phyloP scores from a whole-genome alignment of 75 land plant genomes.

The Cunninghamia lanceolata region DNA sequence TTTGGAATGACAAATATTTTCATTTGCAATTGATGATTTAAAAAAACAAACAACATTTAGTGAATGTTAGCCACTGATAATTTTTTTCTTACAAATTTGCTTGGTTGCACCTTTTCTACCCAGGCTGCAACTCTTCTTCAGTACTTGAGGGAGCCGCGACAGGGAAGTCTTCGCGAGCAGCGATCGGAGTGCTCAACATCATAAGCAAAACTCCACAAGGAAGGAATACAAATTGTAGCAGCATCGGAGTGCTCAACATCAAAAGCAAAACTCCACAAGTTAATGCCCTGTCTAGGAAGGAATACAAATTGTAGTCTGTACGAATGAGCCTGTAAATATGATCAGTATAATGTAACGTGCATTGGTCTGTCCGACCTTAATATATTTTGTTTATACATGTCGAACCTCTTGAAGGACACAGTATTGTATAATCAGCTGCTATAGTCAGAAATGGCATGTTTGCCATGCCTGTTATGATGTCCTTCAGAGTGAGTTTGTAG shows the following conservation, averaged over 20 bases:
- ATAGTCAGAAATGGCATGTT: neutral
- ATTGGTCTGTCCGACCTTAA: neutral
- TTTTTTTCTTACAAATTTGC: neutral
- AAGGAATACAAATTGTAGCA: neutral
- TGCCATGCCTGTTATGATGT: neutral
- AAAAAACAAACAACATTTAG: neutral
- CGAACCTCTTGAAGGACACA: neutral
- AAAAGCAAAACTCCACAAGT: neutral
- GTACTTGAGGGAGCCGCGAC: conserved; percentile 6
- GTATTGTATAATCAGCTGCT: neutral
- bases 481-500: neutral
- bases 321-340: neutral
- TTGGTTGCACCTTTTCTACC: neutral
- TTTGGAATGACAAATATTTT: neutral
- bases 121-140: conserved; percentile 8
- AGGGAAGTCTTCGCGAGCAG: conserved; percentile 5
- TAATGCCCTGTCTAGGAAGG: neutral
- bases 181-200: neutral
- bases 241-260: neutral
- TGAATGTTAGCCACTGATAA: neutral
- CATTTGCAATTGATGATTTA: neutral
- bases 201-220: neutral
- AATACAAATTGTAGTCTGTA: neutral
- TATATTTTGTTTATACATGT: neutral
- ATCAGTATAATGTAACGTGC: neutral